Base-by-base conservation (phyloP, 768 basidiomycete genomes). In the Lanmaoa pseudosensibilis region DNA sequence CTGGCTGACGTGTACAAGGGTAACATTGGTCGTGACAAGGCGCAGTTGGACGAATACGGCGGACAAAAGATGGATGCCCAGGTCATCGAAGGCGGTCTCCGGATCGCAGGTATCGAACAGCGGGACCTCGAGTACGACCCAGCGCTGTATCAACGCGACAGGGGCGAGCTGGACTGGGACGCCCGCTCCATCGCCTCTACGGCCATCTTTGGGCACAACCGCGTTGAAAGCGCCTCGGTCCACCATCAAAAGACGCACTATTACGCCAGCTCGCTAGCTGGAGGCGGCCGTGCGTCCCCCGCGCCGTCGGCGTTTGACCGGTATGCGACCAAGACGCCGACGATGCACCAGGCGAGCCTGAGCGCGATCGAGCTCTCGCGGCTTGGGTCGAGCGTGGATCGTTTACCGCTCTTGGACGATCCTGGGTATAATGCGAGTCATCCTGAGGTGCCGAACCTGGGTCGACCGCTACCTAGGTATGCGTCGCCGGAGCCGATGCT, bases 131-230 rank as follows among this genome's bases (percentile, higher is more conserved):
- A 88, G 69, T 92, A 91, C 67, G 92, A 93, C 64, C 90, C 88
- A n/a, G 76, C 71, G 8, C 72, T 90, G 19, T 94, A 93, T 64
- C 81, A 79, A 61, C 84, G 90, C 16, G 92, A 94, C 67, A 80
- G 88, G 57, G 92, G 90, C 51, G 92, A 96, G 70, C 68, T 86
- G 46, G 92, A 95, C 64, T 96, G 91, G 92, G 94, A 97, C 62
- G 79, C 80, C 44, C 84, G 86, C 9, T 93, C 91, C 0, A 77
- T 93, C 61, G 80, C 85, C 7, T 86, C 86, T 11, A 78, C 80
- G 0, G 79, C 77, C 27, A 65, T 86, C 46, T 74, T 88, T 45
- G 70, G 65, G 36, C 80, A 82, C 43, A 55, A 54, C 15, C 64
- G 56, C 5, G 58, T 47, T 9, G 77, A 77, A 50, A 73, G 74